phyloP scores from a whole-genome alignment of 2,329 filamentous ascomycete species.

The Calonectria leucothoes region DNA sequence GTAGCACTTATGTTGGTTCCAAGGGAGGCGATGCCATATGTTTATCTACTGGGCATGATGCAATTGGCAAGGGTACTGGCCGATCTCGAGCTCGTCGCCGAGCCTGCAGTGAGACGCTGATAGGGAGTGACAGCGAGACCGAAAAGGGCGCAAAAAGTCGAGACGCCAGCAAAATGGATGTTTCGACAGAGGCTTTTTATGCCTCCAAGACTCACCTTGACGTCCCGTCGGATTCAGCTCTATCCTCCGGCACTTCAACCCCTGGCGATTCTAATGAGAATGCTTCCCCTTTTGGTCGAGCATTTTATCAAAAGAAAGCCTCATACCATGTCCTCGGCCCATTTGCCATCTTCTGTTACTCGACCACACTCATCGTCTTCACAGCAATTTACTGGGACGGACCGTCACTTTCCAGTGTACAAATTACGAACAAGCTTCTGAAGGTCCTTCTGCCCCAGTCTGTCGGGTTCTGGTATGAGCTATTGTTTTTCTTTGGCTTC shows the following conservation, averaged over 20 bases:
- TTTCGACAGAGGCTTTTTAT: not conserved
- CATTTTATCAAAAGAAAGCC: conserved; percentile 64
- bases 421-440: conserved; percentile 54
- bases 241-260: not conserved
- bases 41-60: conserved; percentile 40
- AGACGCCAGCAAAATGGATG: not conserved
- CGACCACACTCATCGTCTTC: conserved; percentile 57
- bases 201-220: not conserved
- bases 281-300: conserved; percentile 63
- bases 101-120: not conserved
- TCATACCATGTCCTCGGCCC: conserved; percentile 62
- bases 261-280: conserved; percentile 15
- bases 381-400: conserved; percentile 64
- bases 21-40: conserved; percentile 63
- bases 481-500: conserved; percentile 53
- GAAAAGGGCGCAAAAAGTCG: not conserved
- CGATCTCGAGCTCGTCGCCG: not conserved
- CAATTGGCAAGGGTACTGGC: conserved; percentile 9
- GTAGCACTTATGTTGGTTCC: conserved; percentile 64
- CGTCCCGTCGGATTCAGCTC: not conserved
- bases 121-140: not conserved
- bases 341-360: conserved; percentile 62
- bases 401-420: conserved; percentile 59
- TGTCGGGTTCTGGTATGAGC: conserved; percentile 42
- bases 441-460: conserved; percentile 35